Evolutionary conservation across 75 land plant genomes (phyloP), one percentile per base, ranked within the genome.

Genomic region (Gnetum montanum): DNA sequence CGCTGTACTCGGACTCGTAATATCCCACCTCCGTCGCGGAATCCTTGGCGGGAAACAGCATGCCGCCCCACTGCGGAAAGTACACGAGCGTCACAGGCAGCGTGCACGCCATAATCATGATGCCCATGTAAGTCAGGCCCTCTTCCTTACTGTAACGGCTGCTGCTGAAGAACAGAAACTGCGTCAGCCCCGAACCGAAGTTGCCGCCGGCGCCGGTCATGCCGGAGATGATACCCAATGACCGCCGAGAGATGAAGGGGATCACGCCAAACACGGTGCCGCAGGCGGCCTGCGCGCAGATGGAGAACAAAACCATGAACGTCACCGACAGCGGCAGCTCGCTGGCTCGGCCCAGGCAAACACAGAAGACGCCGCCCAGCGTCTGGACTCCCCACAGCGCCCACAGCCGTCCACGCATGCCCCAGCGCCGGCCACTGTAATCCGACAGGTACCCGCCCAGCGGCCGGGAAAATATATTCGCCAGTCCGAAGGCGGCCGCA

Each of bases 361-460:
- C 66, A 54, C 86, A 88, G 49, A 87, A 68, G 19, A 63, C 58
- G 1, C 91, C 95, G 13, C 92, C 91, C 0, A 65, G 37, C 0
- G 95, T 86, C 41, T 86, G 91, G 44, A 89, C 63, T 34, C 70
- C 63, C 86, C 86, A 89, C 11, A 85, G 63, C 0, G 31, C 66
- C 95, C 91, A 89, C 6, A 88, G 67, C 43, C 94, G 69, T 2
- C 79, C 94, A 7, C 94, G 53, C 89, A 87, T 87, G n/a, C 92
- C 92, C 46, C 51, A 79, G 63, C 54, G 65, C 34, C 23, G 43
- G 28, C 69, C 68, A 36, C 67, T 55, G 18, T 31, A 1, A 57
- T 86, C 91, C 0, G 91, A 86, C 0, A 86, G 23, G 24, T 46
- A 3, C 34, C 91, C 88, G 16, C 91, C 87, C 0, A 47, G 48